These are phyloP conservation scores for Cutaneotrichosporon sp. DNA, from an alignment of 1,284 basidiomycete genomes.

Conservation along the genomic window DNA sequence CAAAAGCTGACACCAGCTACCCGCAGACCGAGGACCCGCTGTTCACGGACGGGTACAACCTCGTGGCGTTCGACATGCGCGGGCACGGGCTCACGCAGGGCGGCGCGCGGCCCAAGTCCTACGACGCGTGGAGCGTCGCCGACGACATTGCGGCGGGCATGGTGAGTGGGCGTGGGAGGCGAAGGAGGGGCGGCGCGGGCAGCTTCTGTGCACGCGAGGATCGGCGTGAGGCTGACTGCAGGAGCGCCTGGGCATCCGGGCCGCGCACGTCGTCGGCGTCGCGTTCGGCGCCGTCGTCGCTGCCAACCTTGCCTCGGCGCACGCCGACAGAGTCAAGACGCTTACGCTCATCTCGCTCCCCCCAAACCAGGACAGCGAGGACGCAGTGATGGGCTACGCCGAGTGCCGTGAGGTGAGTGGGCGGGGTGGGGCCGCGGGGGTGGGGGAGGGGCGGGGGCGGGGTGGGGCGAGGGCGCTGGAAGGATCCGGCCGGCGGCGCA, in stretches of 20 bases:
- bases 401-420: constrained; percentile 31
- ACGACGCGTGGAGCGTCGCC: constrained; percentile 17
- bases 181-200: too few relatives aligned
- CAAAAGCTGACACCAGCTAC: constrained; percentile 29
- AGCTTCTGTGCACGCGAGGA: too few relatives aligned
- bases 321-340: constrained; percentile 19
- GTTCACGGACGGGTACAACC: constrained; percentile 32
- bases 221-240: constrained; percentile 2
- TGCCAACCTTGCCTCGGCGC: constrained; percentile 17
- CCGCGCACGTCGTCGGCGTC: constrained; percentile 30
- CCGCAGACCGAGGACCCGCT: constrained; percentile 36
- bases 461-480: too few relatives aligned
- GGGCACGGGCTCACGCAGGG: constrained; percentile 31
- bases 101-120: constrained; percentile 6
- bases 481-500: too few relatives aligned
- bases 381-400: constrained; percentile 19
- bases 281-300: constrained; percentile 25
- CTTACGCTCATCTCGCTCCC: constrained; percentile 24
- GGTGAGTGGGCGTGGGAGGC: constrained; percentile 14
- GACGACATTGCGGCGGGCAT: constrained; percentile 22
- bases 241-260: constrained; percentile 16
- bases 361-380: constrained; percentile 18
- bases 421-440: too few relatives aligned
- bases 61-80: constrained; percentile 31
- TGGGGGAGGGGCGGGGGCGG: too few relatives aligned